Evolutionary conservation across 2,329 filamentous ascomycete genomes (phyloP), one percentile per base, ranked within the genome.

Genomic region (Magnaporthiopsis incrustans): DNA sequence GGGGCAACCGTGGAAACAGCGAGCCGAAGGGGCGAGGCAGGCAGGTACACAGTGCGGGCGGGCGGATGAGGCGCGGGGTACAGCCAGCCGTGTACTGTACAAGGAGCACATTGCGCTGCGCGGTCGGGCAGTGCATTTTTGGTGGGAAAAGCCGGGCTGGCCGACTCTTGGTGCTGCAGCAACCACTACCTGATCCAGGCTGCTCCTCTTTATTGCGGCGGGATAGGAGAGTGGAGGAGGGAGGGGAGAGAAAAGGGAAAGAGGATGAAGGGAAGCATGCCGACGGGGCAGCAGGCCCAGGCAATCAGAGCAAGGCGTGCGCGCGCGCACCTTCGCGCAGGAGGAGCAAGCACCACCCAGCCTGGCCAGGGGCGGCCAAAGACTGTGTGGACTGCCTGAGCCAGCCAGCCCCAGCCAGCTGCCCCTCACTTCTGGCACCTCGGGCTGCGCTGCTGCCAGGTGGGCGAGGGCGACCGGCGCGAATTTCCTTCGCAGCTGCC

Each of bases 401-500:
- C 63, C 63, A 64, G 50, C 59, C 63, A 57, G 63, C 60, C 64
- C 64, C 64, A 63, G 60, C 64, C 64, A 63, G 60, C 57, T 65
- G 57, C 64, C 63, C 63, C 63, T 61, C 63, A 60, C 63, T 61
- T 44, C 50, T 61, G 44, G 44, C 44, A 53, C 44, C 44, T 53
- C 44, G 44, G 44, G 44, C 44, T 53, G 44, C 44, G 44, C 44
- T 61, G 59, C n/a, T 61, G 35, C 60, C 60, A 61, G 60, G 35
- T 50, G 60, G 35, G 60, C 30, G 60, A 30, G n/a, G 44, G 44
- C 44, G 33, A 38, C 60, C 26, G 33, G 60, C 33, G 38, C 33
- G 38, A 27, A 26, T 44, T 61, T 50, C 60, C 60, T 50, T 61
- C 73, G 76, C 73, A 72, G 71, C 72, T 73, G 73, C 76, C 74